phyloP scores from a whole-genome alignment of 371 early-diverging fungal genomes.

The Syncephalastrum racemosum region DNA sequence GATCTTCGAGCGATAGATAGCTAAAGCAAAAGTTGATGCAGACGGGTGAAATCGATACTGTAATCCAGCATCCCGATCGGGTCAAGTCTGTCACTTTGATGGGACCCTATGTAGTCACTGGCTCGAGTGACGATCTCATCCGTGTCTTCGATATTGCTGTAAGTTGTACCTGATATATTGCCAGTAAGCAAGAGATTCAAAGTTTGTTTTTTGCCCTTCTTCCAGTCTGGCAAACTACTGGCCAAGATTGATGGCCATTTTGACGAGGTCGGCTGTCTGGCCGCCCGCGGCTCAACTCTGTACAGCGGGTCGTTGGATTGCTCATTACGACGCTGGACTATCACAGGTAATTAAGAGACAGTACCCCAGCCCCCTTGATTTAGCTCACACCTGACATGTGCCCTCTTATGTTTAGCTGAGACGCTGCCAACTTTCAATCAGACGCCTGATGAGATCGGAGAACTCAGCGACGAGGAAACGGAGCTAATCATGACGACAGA shows the following conservation, averaged over 20 bases:
- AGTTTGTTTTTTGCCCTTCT: background rate
- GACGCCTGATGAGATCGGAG: no score
- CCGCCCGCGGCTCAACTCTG: conserved; percentile 51
- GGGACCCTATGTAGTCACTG: conserved; percentile 72
- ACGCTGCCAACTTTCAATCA: no score
- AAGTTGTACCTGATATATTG: conserved; percentile 26
- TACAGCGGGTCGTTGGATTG: conserved; percentile 78
- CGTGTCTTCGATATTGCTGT: conserved; percentile 83
- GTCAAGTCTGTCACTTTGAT: conserved; percentile 68
- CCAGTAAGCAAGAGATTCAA: background rate
- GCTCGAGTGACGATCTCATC: conserved; percentile 79
- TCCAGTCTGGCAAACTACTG: conserved; percentile 69
- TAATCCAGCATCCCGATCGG: conserved; percentile 77
- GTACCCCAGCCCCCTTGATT: conserved; percentile 1
- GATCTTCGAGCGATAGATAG: background rate
- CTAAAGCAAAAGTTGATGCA: conserved; percentile 14
- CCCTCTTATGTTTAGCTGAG: no score
- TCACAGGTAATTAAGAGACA: conserved; percentile 43
- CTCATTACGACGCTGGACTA: conserved; percentile 75
- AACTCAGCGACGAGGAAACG: conserved; percentile 19
- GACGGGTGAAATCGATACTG: conserved; percentile 63
- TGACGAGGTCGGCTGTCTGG: conserved; percentile 74
- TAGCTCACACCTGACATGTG: no score
- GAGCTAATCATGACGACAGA: conserved; percentile 15
- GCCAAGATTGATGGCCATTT: conserved; percentile 75